Base-by-base conservation (phyloP, 306 rosid genomes). In the Cucumis hystrix region DNA sequence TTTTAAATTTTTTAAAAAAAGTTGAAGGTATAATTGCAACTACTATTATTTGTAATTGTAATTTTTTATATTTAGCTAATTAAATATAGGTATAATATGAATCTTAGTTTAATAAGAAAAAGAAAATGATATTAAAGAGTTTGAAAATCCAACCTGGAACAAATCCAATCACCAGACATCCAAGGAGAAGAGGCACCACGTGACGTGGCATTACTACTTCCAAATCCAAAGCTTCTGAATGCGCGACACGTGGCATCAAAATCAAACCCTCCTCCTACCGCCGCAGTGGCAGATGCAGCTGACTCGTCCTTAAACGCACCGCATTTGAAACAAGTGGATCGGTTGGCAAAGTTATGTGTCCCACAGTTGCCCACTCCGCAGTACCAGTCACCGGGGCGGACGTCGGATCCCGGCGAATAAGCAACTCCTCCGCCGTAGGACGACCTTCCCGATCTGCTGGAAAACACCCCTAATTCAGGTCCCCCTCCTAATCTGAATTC, bases 81-180 rank as follows among this genome's bases (percentile, higher is more conserved):
- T 33, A 2, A 33, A 33, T 33, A 33, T 33, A 33, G 37, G 5
- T 4, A 33, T 33, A 3, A 33, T 33, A 33, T 33, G 37, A 33
- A 33, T 33, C 0, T 33, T 33, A 33, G 4, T 33, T 3, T 33
- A 33, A 33, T 33, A 33, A 33, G 37, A 33, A 33, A 33, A 33
- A 33, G 0, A 33, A 3, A 28, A 33, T 33, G 3, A 33, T 33
- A 49, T 51, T 51, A 51, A 51, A 51, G 56, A 13, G 18, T 51
- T 51, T 6, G 16, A 23, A 20, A 59, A 59, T 4, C 54, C 4
- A 3, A 92, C 98, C 97, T 92, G 89, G 20, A 87, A 78, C 98
- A 94, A 79, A 94, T 92, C 98, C 98, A 94, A 33, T 94, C 98
- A 41, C 98, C 98, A 43, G 98, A 94, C 83, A 90, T 90, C 98